Evolutionary conservation across 2,329 filamentous ascomycete genomes (phyloP), one percentile per base, ranked within the genome.

Genomic region (Xylariales sp.): DNA sequence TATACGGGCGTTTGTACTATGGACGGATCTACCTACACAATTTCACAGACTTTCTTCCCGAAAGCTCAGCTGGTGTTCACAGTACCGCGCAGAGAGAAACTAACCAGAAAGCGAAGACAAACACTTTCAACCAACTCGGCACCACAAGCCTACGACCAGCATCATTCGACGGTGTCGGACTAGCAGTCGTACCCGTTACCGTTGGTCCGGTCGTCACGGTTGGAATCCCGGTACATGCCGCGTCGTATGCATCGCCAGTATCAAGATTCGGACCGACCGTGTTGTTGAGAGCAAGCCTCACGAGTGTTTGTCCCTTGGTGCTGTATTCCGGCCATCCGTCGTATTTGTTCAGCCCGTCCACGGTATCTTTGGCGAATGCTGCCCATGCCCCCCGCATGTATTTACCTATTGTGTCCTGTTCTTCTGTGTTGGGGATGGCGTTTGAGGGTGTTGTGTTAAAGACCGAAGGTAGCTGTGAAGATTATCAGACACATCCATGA

Each of bases 141-240:
- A n/a, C n/a, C n/a, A n/a, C n/a, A n/a, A n/a, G n/a, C n/a, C n/a
- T n/a, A n/a, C n/a, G n/a, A n/a, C n/a, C n/a, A n/a, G n/a, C n/a
- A n/a, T 27, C n/a, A n/a, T 27, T 8, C 8, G 24, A 27, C 8
- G 24, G n/a, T n/a, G 24, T 8, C 24, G n/a, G 8, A 27, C 8
- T n/a, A n/a, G 24, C n/a, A n/a, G 24, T 27, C 8, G 24, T 27
- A 8, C 24, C 24, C 24, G 24, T 27, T 8, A 27, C 24, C 8
- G 24, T 27, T 8, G 24, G 24, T 8, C 24, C 24, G 24, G 24
- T 27, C 8, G 24, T 27, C 24, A 27, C 24, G 24, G 24, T 27
- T 8, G 24, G 24, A 8, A 27, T n/a, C 8, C 24, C 24, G 24
- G 49, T 61, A 62, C 41, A 42, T 8, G 16, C 31, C 11, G 14